Evolutionary conservation across 495 filamentous ascomycete genomes (phyloP).

Genomic region (Penicillium simplicissimum): DNA sequence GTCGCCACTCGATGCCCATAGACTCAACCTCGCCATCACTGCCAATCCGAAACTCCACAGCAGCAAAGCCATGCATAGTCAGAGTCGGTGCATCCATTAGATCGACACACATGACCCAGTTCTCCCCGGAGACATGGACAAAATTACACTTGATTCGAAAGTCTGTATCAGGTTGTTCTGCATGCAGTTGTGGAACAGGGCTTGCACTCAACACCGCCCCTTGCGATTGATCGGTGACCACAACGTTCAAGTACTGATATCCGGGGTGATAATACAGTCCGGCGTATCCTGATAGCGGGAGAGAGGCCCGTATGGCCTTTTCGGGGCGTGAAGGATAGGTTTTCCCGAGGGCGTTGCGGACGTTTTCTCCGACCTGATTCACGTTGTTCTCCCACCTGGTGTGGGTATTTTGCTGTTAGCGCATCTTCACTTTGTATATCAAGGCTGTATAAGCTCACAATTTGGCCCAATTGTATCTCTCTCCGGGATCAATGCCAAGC

Average conservation of each 20-base stretch:
- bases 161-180: background rate
- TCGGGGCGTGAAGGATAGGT: background rate
- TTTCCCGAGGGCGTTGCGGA: background rate
- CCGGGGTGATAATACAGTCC: constrained; percentile 1
- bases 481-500: background rate
- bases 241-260: background rate
- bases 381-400: background rate
- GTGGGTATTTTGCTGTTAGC: background rate
- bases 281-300: background rate
- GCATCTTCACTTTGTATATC: background rate
- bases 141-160: background rate
- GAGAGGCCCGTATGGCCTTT: background rate
- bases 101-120: background rate
- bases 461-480: background rate
- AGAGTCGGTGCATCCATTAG: background rate
- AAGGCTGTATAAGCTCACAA: background rate
- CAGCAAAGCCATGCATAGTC: background rate
- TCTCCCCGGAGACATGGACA: background rate
- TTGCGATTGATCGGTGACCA: background rate
- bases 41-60: background rate
- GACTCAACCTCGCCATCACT: background rate
- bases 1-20: background rate
- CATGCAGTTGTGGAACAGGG: background rate
- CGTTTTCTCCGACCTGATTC: background rate
- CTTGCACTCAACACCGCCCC: background rate